These are phyloP conservation scores for Phytophthora brassicae DNA, from an alignment of 352 stramenopile genomes.

Conservation along the genomic window DNA sequence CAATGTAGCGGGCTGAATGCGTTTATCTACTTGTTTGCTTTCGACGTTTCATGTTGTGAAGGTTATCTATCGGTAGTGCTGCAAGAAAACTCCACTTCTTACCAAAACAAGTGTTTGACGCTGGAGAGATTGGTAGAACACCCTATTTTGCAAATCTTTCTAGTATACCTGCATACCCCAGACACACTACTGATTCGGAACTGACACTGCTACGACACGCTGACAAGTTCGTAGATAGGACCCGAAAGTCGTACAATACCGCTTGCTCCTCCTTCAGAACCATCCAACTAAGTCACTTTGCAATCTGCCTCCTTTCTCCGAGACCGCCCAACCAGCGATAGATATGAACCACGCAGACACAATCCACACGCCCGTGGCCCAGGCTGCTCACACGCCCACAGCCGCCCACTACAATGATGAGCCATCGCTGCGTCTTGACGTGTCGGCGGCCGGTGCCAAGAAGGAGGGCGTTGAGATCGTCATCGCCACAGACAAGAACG, in stretches of 20 bases:
- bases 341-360: constrained; percentile 12
- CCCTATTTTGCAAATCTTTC: no score
- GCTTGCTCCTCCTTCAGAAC: background rate
- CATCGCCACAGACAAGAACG: constrained; percentile 24
- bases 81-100: no score
- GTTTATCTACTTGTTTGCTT: no score
- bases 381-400: constrained; percentile 25
- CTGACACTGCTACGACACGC: background rate
- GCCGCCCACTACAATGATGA: constrained; percentile 32
- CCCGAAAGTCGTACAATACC: constrained; percentile 3
- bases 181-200: no score
- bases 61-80: no score
- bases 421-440: constrained; percentile 29
- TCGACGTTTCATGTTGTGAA: no score
- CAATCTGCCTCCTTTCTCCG: constrained; percentile 7
- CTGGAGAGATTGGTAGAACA: no score
- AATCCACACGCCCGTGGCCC: constrained; percentile 23
- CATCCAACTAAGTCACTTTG: constrained; percentile 27
- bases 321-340: constrained; percentile 3
- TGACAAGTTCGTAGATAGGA: constrained; percentile 13
- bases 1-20: no score
- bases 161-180: no score
- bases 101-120: no score
- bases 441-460: constrained; percentile 29
- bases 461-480: constrained; percentile 35